These are phyloP conservation scores for Calonectria hongkongensis DNA, from an alignment of 2,329 filamentous ascomycete species.

Conservation along the genomic window DNA sequence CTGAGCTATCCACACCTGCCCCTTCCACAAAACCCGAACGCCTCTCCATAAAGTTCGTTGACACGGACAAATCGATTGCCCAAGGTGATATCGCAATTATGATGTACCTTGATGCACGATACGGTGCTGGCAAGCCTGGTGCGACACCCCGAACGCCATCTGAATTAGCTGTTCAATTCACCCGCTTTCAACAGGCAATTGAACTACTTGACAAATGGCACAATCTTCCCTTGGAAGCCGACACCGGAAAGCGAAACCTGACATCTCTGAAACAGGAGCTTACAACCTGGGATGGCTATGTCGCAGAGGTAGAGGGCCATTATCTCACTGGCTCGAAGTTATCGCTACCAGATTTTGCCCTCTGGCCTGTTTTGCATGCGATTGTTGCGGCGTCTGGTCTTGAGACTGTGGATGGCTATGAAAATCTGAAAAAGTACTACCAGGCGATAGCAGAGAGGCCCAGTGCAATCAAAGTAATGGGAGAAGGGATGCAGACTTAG, in stretches of 20 bases:
- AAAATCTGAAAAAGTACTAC: slow-evolving; percentile 62
- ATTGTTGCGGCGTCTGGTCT: slow-evolving; percentile 61
- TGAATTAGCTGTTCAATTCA: slow-evolving; percentile 62
- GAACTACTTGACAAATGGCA: slow-evolving; percentile 62
- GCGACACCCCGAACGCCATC: slow-evolving; percentile 49
- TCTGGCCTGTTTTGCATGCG: slow-evolving; percentile 74
- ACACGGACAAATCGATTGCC: slow-evolving; percentile 72
- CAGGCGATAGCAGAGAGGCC: slow-evolving; percentile 51
- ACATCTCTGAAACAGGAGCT: slow-evolving; percentile 59
- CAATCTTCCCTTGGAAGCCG: slow-evolving; percentile 32
- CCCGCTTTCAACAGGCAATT: slow-evolving; percentile 64
- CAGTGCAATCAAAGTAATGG: slow-evolving; percentile 51
- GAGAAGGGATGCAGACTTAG: slow-evolving; percentile 29
- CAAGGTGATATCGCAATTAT: slow-evolving; percentile 72
- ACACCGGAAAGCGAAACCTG: slow-evolving; percentile 36
- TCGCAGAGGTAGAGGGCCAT: slow-evolving; percentile 54
- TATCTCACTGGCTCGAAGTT: slow-evolving; percentile 67
- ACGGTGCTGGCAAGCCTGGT: slow-evolving; percentile 60
- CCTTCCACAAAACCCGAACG: slow-evolving; percentile 25
- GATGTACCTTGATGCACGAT: slow-evolving; percentile 76
- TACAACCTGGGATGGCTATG: slow-evolving; percentile 63
- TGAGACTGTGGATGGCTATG: slow-evolving; percentile 56
- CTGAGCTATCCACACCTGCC: neutral
- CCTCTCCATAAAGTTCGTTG: slow-evolving; percentile 68
- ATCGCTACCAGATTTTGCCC: slow-evolving; percentile 72